These are phyloP conservation scores for Kodamaea derodonti DNA, from an alignment of 1,139 yeast species.

Conservation along the genomic window DNA sequence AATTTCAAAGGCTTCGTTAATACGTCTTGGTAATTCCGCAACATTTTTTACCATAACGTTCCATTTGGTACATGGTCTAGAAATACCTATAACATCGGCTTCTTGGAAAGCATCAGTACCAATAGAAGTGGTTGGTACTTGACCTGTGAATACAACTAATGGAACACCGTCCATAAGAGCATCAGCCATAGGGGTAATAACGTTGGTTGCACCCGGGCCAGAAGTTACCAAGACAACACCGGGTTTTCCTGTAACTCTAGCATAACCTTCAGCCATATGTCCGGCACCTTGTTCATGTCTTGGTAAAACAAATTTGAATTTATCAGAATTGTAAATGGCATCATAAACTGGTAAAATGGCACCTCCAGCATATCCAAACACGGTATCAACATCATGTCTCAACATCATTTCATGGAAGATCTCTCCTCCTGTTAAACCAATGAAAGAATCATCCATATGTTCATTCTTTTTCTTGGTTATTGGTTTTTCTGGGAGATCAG, in stretches of 20 bases:
- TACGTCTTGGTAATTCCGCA: conserved; percentile 90
- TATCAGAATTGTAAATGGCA: conserved; percentile 88
- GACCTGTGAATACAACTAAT: conserved; percentile 95
- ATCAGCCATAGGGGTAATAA: conserved; percentile 95
- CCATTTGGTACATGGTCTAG: conserved; percentile 98
- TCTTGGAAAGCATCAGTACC: conserved; percentile 99
- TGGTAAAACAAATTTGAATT: conserved; percentile 87
- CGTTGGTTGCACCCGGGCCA: conserved; percentile 98
- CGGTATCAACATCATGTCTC: conserved; percentile 90
- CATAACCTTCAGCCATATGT: conserved; percentile 99
- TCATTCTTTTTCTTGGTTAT: conserved; percentile 6
- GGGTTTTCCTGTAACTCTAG: conserved; percentile 93
- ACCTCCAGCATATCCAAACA: conserved; percentile 96
- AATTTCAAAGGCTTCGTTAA: conserved; percentile 96
- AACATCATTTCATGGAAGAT: conserved; percentile 98
- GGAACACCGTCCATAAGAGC: conserved; percentile 98
- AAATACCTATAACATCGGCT: conserved; percentile 95
- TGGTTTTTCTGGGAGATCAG: conserved; percentile 17
- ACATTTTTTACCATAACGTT: conserved; percentile 96
- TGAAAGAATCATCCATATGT: conserved; percentile 76
- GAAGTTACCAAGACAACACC: conserved; percentile 97
- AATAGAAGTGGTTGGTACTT: conserved; percentile 91
- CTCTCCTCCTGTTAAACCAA: conserved; percentile 96
- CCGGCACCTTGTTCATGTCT: conserved; percentile 99
- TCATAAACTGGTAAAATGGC: conserved; percentile 97